These are phyloP conservation scores for Toxicodendron radicans DNA, from an alignment of 345 rosid species.

Conservation along the genomic window DNA sequence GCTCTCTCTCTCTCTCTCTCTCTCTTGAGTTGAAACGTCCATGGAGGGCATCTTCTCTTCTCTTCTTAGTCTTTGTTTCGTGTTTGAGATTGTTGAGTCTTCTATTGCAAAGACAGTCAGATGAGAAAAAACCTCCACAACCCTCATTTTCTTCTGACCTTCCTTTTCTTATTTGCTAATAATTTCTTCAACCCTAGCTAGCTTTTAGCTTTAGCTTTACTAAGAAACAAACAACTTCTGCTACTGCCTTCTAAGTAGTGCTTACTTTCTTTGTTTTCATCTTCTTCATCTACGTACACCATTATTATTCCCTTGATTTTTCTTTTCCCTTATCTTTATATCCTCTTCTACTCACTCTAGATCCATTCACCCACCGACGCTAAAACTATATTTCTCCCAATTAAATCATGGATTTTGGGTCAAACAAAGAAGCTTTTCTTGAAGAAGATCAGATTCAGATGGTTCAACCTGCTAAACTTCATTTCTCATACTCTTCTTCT, in stretches of 20 bases:
- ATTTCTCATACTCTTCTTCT: constrained; percentile 30
- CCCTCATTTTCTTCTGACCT: no score
- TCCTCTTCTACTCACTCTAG: neutral
- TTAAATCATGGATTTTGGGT: constrained; percentile 32
- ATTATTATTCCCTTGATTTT: neutral
- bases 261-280: neutral
- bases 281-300: neutral
- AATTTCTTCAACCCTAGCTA: no score
- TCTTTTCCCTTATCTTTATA: neutral
- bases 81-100: neutral
- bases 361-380: neutral
- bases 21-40: constrained; percentile 15
- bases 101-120: no score
- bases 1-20: neutral
- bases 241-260: no score
- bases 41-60: constrained; percentile 4
- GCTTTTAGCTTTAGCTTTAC: no score
- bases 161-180: no score
- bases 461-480: constrained; percentile 25
- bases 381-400: neutral
- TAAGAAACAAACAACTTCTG: no score
- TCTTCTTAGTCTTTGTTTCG: neutral
- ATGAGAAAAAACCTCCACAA: no score
- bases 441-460: constrained; percentile 29
- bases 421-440: constrained; percentile 20